phyloP scores from a whole-genome alignment of 140 eudicot genomes.

The Oenanthe javanica region DNA sequence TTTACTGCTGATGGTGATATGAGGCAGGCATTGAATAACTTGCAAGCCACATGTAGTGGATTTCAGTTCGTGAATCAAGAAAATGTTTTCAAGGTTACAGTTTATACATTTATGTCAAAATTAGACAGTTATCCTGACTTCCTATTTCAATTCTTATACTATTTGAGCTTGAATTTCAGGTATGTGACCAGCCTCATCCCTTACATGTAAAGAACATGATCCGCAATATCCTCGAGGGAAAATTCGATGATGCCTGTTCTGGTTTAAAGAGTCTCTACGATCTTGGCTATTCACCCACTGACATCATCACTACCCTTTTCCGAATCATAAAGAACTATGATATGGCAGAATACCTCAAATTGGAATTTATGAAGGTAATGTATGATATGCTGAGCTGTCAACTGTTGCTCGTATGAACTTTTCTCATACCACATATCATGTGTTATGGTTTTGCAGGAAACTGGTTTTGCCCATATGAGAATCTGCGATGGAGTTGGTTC shows the following conservation, averaged over 20 bases:
- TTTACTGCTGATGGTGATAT: conserved; percentile 99
- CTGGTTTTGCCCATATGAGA: conserved; percentile 99
- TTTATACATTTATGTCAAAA: neutral
- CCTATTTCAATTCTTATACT: neutral
- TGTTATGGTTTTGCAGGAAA: conserved; percentile 43
- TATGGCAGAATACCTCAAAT: conserved; percentile 85
- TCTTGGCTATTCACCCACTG: conserved; percentile 97
- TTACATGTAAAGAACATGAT: conserved; percentile 94
- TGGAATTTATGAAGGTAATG: conserved; percentile 97
- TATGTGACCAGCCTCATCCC: conserved; percentile 99
- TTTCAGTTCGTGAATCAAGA: conserved; percentile 93
- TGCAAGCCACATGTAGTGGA: conserved; percentile 94
- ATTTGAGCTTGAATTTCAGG: conserved; percentile 38
- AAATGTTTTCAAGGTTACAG: conserved; percentile 88
- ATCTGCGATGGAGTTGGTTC: conserved; percentile 98
- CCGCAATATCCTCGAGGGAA: conserved; percentile 80
- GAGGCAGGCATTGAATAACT: conserved; percentile 93
- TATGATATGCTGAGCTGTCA: neutral
- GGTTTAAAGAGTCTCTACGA: conserved; percentile 87
- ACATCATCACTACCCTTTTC: conserved; percentile 93
- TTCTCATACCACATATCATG: neutral
- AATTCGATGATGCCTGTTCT: conserved; percentile 92
- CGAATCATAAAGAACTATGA: conserved; percentile 96
- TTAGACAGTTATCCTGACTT: neutral
- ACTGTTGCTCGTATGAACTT: neutral